Evolutionary conservation across 345 rosid species (phyloP), one percentile per base, ranked within the genome.

Genomic region (Boechera divaricarpa): DNA sequence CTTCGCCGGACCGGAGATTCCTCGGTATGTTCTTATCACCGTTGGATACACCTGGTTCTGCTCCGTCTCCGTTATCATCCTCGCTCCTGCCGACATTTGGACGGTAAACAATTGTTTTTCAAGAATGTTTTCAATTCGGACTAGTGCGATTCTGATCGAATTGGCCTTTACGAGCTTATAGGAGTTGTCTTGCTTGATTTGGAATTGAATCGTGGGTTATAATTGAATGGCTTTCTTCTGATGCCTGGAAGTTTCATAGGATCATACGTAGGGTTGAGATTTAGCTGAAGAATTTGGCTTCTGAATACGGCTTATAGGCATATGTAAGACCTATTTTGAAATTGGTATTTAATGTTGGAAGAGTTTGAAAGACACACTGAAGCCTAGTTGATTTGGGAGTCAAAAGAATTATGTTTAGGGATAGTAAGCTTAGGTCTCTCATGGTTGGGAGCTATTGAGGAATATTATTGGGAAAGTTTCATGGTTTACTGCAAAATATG

Each of bases 21-120:
- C 98, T 69, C 92, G 97, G 18, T 96, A 96, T 77, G 97, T 93
- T 44, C 83, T 87, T 8, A 78, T 91, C 85, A 91, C 99, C 86
- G 98, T 95, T 60, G 98, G 92, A 2, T 96, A 96, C 89, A 77
- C 98, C 80, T 93, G 99, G 98, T 91, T 93, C 80, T 96, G 98
- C 82, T 91, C 99, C 70, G 89, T 93, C 76, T 88, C 98, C 80
- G 86, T 96, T 80, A 93, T 96, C 84, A 90, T 90, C 84, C 96
- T 96, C 81, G 99, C 92, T 57, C 98, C 98, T 60, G 96, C 98
- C 73, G 96, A 94, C 79, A 96, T 96, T 79, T 93, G 97, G 93
- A 79, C 91, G 90, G 99, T 93, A 81, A 3, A 2, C 33, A 5
- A 29, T 59, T 31, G n/a, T 7, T 35, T 21, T 4, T 6, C 54